A percentile compares a stretch with the other conserved stretches of the same genome.
phyloP scores from a whole-genome alignment of 352 stramenopile genomes.

The Pythium chondricola region DNA sequence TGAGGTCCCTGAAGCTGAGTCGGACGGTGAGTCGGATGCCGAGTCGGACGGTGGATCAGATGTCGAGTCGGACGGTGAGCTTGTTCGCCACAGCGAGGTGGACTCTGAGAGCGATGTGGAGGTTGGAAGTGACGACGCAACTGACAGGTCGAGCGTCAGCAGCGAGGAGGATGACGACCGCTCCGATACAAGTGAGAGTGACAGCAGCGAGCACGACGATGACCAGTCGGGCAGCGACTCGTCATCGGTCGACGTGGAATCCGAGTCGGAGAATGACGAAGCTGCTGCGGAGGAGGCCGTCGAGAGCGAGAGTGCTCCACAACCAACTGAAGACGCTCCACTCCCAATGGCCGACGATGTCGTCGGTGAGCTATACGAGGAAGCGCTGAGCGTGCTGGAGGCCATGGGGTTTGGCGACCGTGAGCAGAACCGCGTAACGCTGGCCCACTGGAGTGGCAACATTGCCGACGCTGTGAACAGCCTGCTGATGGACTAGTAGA shows the following conservation, averaged over 20 bases:
- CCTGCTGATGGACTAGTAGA: constrained; percentile 31
- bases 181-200: not conserved
- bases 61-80: constrained; percentile 5
- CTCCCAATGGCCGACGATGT: constrained; percentile 3
- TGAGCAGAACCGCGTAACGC: constrained; percentile 34
- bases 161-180: not conserved
- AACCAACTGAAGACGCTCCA: not conserved
- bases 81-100: constrained; percentile 7
- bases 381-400: constrained; percentile 36
- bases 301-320: not conserved
- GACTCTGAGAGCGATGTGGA: constrained; percentile 11
- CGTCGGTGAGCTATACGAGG: constrained; percentile 24
- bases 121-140: constrained; percentile 1
- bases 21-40: not conserved
- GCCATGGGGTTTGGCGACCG: constrained; percentile 56
- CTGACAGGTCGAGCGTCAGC: not conserved
- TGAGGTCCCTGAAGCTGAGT: not conserved
- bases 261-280: not conserved
- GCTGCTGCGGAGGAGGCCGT: not conserved
- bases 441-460: constrained; percentile 43
- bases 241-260: not conserved
- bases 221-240: not conserved
- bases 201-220: not conserved
- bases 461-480: constrained; percentile 39
- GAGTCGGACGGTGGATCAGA: constrained; percentile 6